phyloP scores from a whole-genome alignment of 2,329 filamentous ascomycete genomes.

The Microthyrium microscopicum region DNA sequence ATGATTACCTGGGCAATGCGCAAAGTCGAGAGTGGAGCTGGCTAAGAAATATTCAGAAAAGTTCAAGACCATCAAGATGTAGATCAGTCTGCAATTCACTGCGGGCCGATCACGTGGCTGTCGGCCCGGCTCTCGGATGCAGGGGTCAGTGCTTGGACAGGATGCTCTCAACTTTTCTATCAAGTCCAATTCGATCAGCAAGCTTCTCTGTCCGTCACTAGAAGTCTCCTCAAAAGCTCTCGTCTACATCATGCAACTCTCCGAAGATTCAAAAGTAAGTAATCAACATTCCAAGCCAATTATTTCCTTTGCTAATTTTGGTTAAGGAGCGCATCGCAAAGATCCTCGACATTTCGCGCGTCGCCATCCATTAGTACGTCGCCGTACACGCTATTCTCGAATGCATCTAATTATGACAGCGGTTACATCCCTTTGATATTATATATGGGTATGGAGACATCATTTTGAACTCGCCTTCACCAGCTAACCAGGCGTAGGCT shows the following conservation, averaged over 20 bases:
- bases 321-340: slow-evolving; percentile 87
- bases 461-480: slow-evolving; percentile 7
- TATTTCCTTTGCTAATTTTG: slow-evolving; percentile 13
- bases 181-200: neutral
- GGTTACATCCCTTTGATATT: slow-evolving; percentile 93
- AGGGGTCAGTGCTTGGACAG: slow-evolving; percentile 5
- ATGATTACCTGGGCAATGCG: neutral
- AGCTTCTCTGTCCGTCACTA: too few relatives aligned
- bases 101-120: too few relatives aligned
- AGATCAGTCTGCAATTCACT: neutral
- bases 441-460: slow-evolving; percentile 59
- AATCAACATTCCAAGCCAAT: slow-evolving; percentile 5
- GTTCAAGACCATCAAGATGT: too few relatives aligned
- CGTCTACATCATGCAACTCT: slow-evolving; percentile 40
- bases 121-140: too few relatives aligned
- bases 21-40: neutral
- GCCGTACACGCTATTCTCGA: slow-evolving; percentile 4
- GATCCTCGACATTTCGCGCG: slow-evolving; percentile 84
- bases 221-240: too few relatives aligned
- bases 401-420: slow-evolving; percentile 32
- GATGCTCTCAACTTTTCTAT: neutral
- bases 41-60: too few relatives aligned
- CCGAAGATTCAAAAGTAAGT: slow-evolving; percentile 88
- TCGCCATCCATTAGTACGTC: slow-evolving; percentile 86
- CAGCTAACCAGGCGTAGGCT: slow-evolving; percentile 42